Conservation (phyloP, 2,329 filamentous ascomycete genomes). For the Ophiognomonia clavigignenti-juglandacearum region DNA sequence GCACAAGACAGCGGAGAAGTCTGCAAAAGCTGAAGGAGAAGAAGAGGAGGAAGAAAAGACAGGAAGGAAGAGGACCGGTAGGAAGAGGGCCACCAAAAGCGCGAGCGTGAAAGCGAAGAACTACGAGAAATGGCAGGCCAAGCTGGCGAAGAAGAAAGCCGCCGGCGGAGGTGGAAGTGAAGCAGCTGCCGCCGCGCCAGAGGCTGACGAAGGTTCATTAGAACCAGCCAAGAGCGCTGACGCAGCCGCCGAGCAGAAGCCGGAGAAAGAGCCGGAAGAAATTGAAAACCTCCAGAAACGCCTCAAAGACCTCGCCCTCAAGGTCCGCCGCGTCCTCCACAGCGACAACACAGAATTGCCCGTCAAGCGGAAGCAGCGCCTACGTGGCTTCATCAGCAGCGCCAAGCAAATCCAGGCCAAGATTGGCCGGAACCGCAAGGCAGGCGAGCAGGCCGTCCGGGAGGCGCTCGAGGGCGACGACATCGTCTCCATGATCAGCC, state of each 20-base stretch:
- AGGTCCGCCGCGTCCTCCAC: constrained; percentile 28
- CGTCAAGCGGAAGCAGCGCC: constrained; percentile 68
- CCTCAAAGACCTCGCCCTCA: constrained; percentile 48
- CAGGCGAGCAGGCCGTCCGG: constrained; percentile 31
- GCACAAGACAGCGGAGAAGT: constrained; percentile 22
- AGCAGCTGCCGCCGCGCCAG: constrained; percentile 6
- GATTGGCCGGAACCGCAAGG: constrained; percentile 32
- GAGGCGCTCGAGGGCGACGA: constrained; percentile 24
- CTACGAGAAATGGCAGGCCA: too few species aligned
- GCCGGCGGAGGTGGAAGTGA: constrained; percentile 26
- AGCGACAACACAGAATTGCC: constrained; percentile 38
- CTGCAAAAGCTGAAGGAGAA: not conserved
- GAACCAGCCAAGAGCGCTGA: constrained; percentile 16
- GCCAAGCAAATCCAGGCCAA: constrained; percentile 60
- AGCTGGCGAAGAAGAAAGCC: too few species aligned
- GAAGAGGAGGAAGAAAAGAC: constrained; percentile 10
- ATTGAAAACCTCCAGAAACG: constrained; percentile 28
- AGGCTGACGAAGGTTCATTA: constrained; percentile 5
- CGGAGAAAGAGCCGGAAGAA: constrained; percentile 18
- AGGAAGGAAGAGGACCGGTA: too few species aligned
- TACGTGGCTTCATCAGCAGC: constrained; percentile 66
- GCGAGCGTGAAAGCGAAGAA: too few species aligned
- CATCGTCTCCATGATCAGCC: constrained; percentile 50
- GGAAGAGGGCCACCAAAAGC: constrained; percentile 18
- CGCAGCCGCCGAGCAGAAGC: too few species aligned